A percentile compares a stretch with the other conserved stretches of the same genome.
These are phyloP conservation scores for Apiospora kogelbergensis DNA, from an alignment of 2,329 filamentous ascomycete genomes.

Conservation along the genomic window DNA sequence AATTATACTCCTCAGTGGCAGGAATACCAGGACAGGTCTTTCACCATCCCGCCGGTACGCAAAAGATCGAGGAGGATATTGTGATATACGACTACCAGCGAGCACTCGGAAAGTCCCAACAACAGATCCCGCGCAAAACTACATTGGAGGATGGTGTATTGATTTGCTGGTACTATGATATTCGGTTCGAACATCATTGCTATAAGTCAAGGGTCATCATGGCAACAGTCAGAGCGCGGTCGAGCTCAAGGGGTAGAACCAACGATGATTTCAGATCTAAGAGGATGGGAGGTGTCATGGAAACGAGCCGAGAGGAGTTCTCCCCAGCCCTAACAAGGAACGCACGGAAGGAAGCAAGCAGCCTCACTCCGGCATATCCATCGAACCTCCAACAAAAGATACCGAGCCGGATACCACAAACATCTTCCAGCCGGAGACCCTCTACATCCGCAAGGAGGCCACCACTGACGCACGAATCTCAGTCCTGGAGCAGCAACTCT, in stretches of 20 bases:
- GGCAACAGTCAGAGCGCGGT: constrained; percentile 30
- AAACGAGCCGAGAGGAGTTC: constrained; percentile 26
- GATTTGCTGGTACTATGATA: constrained; percentile 23
- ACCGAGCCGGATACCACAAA: constrained; percentile 39
- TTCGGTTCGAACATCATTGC: constrained; percentile 17
- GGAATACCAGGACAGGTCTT: not conserved
- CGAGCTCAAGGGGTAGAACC: constrained; percentile 24
- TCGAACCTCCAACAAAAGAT: constrained; percentile 25
- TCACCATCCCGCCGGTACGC: not conserved
- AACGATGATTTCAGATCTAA: constrained; percentile 26
- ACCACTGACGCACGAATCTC: constrained; percentile 42
- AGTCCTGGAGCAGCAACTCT: constrained; percentile 39
- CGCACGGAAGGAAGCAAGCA: constrained; percentile 27
- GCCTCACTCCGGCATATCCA: constrained; percentile 15
- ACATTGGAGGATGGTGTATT: not conserved
- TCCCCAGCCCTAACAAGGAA: constrained; percentile 23
- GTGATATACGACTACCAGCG: not conserved
- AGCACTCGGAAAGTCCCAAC: not conserved
- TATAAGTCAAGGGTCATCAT: constrained; percentile 25
- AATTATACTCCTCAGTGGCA: not conserved
- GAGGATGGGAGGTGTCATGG: constrained; percentile 28
- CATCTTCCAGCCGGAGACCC: constrained; percentile 26
- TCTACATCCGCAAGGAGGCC: constrained; percentile 25
- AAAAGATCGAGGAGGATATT: not conserved
- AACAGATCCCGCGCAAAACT: not conserved